phyloP scores from a whole-genome alignment of 1,284 basidiomycete genomes.

The Rhizoctonia solani region DNA sequence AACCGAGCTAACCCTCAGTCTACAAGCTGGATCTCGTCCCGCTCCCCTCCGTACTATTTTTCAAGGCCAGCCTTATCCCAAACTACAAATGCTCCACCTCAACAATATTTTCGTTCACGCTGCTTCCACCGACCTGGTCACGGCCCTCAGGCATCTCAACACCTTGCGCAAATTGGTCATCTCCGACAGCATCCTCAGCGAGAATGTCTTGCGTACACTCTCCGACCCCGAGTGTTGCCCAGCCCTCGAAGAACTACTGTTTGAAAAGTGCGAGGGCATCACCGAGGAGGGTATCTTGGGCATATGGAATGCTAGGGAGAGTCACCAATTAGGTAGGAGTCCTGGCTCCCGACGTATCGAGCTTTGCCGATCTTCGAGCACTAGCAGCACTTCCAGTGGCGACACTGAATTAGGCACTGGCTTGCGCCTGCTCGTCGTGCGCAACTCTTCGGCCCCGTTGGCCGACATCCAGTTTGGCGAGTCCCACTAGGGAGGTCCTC shows the following conservation, averaged over 20 bases:
- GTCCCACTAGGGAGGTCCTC: background rate
- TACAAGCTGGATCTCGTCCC: background rate
- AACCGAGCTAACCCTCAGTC: conserved; percentile 8
- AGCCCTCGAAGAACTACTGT: conserved; percentile 15
- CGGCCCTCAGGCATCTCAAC: background rate
- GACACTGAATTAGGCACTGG: too few relatives aligned
- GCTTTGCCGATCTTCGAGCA: too few relatives aligned
- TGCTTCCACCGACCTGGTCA: background rate
- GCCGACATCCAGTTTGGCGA: conserved; percentile 27
- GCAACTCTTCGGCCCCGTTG: conserved; percentile 21
- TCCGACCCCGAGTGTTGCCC: conserved; percentile 21
- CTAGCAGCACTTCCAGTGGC: too few relatives aligned
- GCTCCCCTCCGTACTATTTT: conserved; percentile 8
- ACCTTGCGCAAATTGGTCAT: conserved; percentile 8
- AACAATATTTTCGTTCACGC: conserved; percentile 11
- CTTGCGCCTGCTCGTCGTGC: conserved; percentile 10
- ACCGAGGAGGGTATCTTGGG: background rate
- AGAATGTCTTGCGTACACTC: conserved; percentile 12
- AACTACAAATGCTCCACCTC: conserved; percentile 15
- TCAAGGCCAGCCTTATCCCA: conserved; percentile 15
- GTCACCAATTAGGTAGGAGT: too few relatives aligned
- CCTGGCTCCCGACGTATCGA: too few relatives aligned
- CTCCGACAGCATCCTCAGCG: conserved; percentile 19
- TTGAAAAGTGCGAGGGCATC: conserved; percentile 26
- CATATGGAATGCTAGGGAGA: conserved; percentile 12